phyloP scores from a whole-genome alignment of 2,329 filamentous ascomycete species.

The Uncinocarpus reesii region DNA sequence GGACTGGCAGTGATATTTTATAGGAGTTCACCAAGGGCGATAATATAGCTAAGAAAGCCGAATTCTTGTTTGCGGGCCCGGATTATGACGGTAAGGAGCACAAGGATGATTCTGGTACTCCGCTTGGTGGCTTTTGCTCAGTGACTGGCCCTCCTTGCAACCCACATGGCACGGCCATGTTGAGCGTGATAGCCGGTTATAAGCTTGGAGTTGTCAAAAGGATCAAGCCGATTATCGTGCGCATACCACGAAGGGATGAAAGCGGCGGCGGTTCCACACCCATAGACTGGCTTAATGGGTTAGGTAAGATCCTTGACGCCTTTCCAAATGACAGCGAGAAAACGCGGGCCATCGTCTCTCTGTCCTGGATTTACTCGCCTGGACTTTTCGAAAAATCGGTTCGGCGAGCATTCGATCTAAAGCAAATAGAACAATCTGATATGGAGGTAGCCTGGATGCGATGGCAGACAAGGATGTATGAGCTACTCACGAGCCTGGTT shows the following conservation, averaged over 20 bases:
- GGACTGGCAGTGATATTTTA: not conserved
- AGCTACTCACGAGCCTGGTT: constrained; percentile 5
- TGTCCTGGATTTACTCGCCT: not conserved
- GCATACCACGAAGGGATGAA: constrained; percentile 7
- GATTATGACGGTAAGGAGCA: constrained; percentile 11
- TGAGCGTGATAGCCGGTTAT: constrained; percentile 8
- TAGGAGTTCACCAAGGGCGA: constrained; percentile 13
- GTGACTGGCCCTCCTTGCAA: constrained; percentile 3
- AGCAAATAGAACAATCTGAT: no score
- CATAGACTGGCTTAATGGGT: constrained; percentile 1
- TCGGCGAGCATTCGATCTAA: no score
- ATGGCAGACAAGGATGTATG: not conserved
- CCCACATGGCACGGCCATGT: constrained; percentile 12
- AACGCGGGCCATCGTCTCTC: constrained; percentile 9
- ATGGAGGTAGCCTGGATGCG: no score
- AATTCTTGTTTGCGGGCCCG: constrained; percentile 9
- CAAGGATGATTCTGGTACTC: constrained; percentile 10
- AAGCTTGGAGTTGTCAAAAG: constrained; percentile 11
- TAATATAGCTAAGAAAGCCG: constrained; percentile 6
- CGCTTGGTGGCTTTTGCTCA: constrained; percentile 8
- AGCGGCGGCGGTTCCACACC: not conserved
- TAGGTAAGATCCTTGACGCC: constrained; percentile 1
- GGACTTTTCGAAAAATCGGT: not conserved
- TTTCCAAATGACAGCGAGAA: constrained; percentile 2
- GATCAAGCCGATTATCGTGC: constrained; percentile 10